Evolutionary conservation across 2,329 filamentous ascomycete genomes (phyloP), one percentile per base, ranked within the genome.

Genomic region (Tolypocladium guangdongense): DNA sequence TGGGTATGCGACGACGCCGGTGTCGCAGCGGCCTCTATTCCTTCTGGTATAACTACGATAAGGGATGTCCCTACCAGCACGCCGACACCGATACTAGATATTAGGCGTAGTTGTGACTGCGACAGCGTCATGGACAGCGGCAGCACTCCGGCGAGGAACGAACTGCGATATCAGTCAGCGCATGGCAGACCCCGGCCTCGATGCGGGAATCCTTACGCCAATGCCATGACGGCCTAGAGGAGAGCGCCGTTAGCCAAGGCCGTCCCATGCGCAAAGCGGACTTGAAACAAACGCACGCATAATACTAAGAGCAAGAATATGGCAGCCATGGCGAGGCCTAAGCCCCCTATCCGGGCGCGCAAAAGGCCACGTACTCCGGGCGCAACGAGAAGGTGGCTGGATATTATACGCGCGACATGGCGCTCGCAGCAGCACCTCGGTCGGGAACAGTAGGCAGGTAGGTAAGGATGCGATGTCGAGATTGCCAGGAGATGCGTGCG

Each of bases 11-110:
- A 58, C 54, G 73, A 66, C 2, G 71, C 69, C 3, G 78, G 73
- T 16, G 78, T 83, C 61, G 93, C 89, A 54, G 96, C 79, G 3
- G 93, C 92, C 66, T 96, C 91, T 55, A 97, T 86, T 38, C 93
- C 93, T 70, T 99, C 93, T 1, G 93, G 93, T 63, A 99, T 96
- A 65, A 99, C 97, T 35, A 99, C 90, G 59, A 97, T 92, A 59
- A 99, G 79, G 1, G 92, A 92, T 32, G 93, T 97, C 37, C 93
- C 93, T 18, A 99, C 91, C 10, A 99, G 77, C 51, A 99, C 87
- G 46, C 93, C 93, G 69, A 96, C 90, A 52, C 93, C 93, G 66
- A 97, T 82, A 54, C 90, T 91, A 24, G 92, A 95, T 66, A 97
- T 88, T 50, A 96, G 75, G 65, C 92, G 86, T 54, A 97, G 75